phyloP scores from a whole-genome alignment of 2,329 filamentous ascomycete genomes.

The Davidsoniella virescens region DNA sequence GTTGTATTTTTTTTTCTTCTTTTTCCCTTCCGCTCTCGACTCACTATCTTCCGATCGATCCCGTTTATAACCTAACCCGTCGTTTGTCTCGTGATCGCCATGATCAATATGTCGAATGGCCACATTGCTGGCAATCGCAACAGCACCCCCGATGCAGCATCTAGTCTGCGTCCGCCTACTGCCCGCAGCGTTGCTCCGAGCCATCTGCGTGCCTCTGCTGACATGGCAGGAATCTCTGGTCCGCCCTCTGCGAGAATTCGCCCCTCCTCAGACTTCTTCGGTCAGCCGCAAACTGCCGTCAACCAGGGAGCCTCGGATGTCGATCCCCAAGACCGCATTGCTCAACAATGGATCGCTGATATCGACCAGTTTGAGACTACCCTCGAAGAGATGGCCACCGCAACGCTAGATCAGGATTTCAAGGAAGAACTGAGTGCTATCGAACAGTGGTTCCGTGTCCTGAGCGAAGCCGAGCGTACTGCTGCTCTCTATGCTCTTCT shows the following conservation, averaged over 20 bases:
- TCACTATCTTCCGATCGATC: not conserved
- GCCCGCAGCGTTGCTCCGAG: constrained; percentile 65
- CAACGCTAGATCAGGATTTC: constrained; percentile 97
- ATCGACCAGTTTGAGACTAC: constrained; percentile 99
- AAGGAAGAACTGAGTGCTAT: constrained; percentile 98
- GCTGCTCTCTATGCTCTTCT: constrained; percentile 88
- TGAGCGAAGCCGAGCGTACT: constrained; percentile 92
- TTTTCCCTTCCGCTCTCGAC: not conserved
- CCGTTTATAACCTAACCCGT: not conserved
- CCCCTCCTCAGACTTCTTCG: constrained; percentile 90
- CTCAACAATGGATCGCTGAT: constrained; percentile 96
- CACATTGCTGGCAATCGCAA: constrained; percentile 72
- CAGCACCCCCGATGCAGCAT: constrained; percentile 86
- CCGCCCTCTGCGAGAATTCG: constrained; percentile 64
- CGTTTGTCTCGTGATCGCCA: constrained; percentile 15
- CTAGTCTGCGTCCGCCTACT: constrained; percentile 65
- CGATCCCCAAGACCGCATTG: constrained; percentile 81
- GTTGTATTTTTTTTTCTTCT: not conserved
- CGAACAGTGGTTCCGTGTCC: constrained; percentile 96
- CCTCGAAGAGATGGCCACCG: constrained; percentile 94
- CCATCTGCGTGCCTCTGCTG: constrained; percentile 84
- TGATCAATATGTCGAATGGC: constrained; percentile 51
- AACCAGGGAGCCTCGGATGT: constrained; percentile 52
- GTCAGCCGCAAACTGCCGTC: constrained; percentile 47
- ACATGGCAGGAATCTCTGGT: constrained; percentile 70